Base-by-base conservation (phyloP, 768 basidiomycete genomes). In the Lactifluus echinatus region DNA sequence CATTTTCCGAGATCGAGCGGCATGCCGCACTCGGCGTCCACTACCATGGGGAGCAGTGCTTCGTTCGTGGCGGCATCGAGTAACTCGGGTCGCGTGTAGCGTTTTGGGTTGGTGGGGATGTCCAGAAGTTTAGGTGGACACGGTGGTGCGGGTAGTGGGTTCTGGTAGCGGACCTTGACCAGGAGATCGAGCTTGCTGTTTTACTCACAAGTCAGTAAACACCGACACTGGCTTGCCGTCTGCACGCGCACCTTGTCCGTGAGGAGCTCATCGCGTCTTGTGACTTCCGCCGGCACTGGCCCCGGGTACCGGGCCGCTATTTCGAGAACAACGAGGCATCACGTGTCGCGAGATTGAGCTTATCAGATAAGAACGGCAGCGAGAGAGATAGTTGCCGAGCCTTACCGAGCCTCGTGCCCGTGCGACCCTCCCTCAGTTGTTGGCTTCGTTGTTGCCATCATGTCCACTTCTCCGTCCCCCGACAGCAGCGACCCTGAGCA, bases 21-120 rank as follows among this genome's bases (percentile, higher is more conserved):
- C 93, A 99, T 94, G 0, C 96, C 96, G 63, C 86, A 87, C 69
- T 99, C 96, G 0, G 90, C 91, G 64, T 99, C 96, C 1, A 97
- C 87, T 62, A 98, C 87, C 91, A 98, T 93, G 0, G 96, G 95
- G 19, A 96, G 69, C 0, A 89, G 87, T 11, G 84, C 82, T 47
- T 91, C 89, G 52, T 84, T 82, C 0, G 89, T 87, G 36, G 96
- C 73, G 6, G 84, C 79, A 60, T 89, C 81, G 34, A 94, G 79
- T 64, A 93, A 94, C 64, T 89, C 89, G 6, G 91, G 87, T 19
- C 81, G 80, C 15, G 91, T 87, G 69, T 96, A 93, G 43, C 95
- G 88, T 68, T 81, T 79, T 5, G 93, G 86, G 67, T 89, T 81
- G 33, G 95, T 96, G n/a, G 88, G 84, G 53, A 97, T 87, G 57